These are phyloP conservation scores for Nicotiana rustica DNA, from an alignment of 305 asterid species.

Conservation along the genomic window DNA sequence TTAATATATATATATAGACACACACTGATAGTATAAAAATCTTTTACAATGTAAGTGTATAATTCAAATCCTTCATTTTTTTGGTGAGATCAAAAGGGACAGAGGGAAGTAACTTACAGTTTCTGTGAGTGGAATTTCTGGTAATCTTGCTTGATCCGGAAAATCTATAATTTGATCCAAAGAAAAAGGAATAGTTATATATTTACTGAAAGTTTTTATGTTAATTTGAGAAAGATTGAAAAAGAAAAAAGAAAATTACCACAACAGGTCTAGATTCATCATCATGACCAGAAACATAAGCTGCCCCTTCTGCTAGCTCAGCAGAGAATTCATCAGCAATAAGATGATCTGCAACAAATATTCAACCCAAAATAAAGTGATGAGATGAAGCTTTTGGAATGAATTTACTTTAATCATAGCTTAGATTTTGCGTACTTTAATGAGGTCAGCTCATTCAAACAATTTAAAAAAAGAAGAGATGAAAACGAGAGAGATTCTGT, in stretches of 20 bases:
- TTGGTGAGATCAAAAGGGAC: not conserved
- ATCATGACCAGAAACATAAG: conserved; percentile 95
- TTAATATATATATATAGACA: too few species aligned
- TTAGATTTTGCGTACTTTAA: conserved; percentile 34
- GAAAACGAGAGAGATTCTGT: not conserved
- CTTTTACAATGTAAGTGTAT: not conserved
- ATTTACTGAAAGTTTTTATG: not conserved
- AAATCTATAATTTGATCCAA: conserved; percentile 53
- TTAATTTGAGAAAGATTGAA: not conserved
- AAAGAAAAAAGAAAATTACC: conserved; percentile 46
- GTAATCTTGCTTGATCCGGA: conserved; percentile 92
- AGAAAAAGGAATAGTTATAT: not conserved
- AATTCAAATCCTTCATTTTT: too few species aligned
- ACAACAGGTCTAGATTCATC: conserved; percentile 85
- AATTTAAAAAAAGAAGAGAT: conserved; percentile 1
- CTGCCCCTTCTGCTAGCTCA: conserved; percentile 88
- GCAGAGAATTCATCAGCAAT: conserved; percentile 96
- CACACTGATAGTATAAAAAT: not conserved
- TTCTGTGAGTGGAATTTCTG: conserved; percentile 85
- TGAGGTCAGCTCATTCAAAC: conserved; percentile 37
- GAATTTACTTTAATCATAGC: conserved; percentile 31
- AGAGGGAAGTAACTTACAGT: conserved; percentile 53
- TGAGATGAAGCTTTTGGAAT: not conserved
- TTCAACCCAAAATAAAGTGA: conserved; percentile 33
- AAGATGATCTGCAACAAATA: conserved; percentile 59